Percentiles rank a stretch among this genome's conserved stretches.
Conservation (phyloP, 352 stramenopile species). For the Phytophthora uliginosa region DNA sequence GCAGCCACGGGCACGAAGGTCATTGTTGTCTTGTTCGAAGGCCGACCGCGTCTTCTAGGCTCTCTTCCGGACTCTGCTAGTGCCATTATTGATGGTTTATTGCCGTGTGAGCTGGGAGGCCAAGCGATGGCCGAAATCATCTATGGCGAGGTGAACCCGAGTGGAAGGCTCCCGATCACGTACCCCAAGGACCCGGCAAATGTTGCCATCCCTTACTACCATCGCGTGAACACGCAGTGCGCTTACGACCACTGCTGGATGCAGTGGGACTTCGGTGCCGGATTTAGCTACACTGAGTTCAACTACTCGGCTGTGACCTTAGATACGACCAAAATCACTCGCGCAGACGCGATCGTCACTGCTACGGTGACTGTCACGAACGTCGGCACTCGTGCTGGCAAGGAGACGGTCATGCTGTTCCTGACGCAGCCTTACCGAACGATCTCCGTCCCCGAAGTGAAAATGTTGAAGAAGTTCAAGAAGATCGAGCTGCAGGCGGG, state of each 20-base stretch:
- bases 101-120: constrained; percentile 80
- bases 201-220: constrained; percentile 78
- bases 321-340: constrained; percentile 48
- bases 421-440: constrained; percentile 66
- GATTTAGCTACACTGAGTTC: constrained; percentile 77
- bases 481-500: constrained; percentile 72
- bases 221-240: constrained; percentile 60
- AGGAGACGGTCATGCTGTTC: constrained; percentile 85
- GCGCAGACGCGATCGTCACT: constrained; percentile 21
- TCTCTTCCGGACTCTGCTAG: constrained; percentile 56
- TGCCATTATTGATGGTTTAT: constrained; percentile 77
- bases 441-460: constrained; percentile 78
- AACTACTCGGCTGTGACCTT: constrained; percentile 57
- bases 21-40: constrained; percentile 83
- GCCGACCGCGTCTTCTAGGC: constrained; percentile 79
- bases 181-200: constrained; percentile 77
- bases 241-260: constrained; percentile 55
- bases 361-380: constrained; percentile 75
- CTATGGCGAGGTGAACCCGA: constrained; percentile 82
- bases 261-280: constrained; percentile 71
- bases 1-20: constrained; percentile 76
- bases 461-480: constrained; percentile 82
- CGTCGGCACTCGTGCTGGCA: constrained; percentile 55
- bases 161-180: constrained; percentile 82
- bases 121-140: constrained; percentile 88